A percentile compares a stretch with the other conserved stretches of the same genome.
phyloP scores from a whole-genome alignment of 2,329 filamentous ascomycete genomes.

The Cladosporium sp. region DNA sequence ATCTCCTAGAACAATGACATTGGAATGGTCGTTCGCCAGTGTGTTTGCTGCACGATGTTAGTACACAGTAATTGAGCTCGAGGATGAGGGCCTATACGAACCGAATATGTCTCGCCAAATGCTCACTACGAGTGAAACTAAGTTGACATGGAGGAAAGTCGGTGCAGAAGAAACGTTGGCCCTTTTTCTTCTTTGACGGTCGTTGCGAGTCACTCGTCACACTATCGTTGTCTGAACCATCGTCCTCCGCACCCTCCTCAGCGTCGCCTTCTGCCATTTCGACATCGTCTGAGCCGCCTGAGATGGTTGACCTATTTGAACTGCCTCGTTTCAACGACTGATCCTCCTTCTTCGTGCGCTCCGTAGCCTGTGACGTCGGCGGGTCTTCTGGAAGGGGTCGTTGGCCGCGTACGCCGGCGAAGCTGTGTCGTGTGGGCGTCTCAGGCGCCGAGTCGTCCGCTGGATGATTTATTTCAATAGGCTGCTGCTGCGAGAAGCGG shows the following conservation, averaged over 20 bases:
- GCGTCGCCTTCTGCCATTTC: slow-evolving; percentile 71
- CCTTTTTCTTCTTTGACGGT: slow-evolving; percentile 90
- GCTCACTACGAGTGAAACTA: slow-evolving; percentile 94
- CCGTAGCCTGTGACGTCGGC: slow-evolving; percentile 9
- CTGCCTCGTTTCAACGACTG: slow-evolving; percentile 49
- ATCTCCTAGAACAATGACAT: slow-evolving; percentile 89
- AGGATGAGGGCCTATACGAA: slow-evolving; percentile 39
- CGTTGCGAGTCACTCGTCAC: slow-evolving; percentile 59
- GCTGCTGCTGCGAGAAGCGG: slow-evolving; percentile 37
- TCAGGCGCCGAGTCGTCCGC: slow-evolving; percentile 32
- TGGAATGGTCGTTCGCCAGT: slow-evolving; percentile 95
- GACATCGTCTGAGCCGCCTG: slow-evolving; percentile 63
- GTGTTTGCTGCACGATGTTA: slow-evolving; percentile 66
- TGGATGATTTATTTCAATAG: slow-evolving; percentile 27
- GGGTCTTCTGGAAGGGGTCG: slow-evolving; percentile 38
- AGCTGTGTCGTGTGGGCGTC: slow-evolving; percentile 36
- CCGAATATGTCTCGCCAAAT: slow-evolving; percentile 91
- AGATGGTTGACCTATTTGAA: slow-evolving; percentile 59
- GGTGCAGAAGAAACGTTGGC: slow-evolving; percentile 92
- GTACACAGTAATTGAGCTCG: slow-evolving; percentile 11
- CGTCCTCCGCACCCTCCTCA: slow-evolving; percentile 65
- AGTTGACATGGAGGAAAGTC: slow-evolving; percentile 91
- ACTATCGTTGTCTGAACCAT: slow-evolving; percentile 49
- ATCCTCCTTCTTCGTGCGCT: slow-evolving; percentile 19
- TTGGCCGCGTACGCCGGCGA: slow-evolving; percentile 44